Percentiles rank a stretch among this genome's conserved stretches.
These are phyloP conservation scores for Aspergillus felis DNA, from an alignment of 2,329 filamentous ascomycete species.

Conservation along the genomic window DNA sequence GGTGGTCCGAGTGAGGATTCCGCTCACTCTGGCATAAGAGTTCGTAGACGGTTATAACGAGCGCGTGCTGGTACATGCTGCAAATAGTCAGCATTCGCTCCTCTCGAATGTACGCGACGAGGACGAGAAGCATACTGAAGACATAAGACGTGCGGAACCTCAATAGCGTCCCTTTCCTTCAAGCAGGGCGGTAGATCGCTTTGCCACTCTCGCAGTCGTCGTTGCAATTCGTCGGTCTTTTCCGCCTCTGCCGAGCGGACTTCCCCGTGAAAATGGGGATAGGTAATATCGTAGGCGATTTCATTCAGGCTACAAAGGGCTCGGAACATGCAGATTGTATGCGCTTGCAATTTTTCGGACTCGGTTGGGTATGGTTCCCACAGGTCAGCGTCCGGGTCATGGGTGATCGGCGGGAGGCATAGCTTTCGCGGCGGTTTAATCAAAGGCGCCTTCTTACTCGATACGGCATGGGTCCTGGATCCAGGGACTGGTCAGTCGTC, in stretches of 20 bases:
- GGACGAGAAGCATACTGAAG: slow-evolving; percentile 16
- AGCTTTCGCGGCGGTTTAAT: slow-evolving; percentile 15
- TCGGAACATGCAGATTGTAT: slow-evolving; percentile 17
- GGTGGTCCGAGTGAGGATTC: slow-evolving; percentile 4
- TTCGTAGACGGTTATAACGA: slow-evolving; percentile 32
- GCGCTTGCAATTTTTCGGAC: slow-evolving; percentile 9
- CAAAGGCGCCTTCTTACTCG: slow-evolving; percentile 14
- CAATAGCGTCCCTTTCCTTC: slow-evolving; percentile 3
- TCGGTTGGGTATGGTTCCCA: slow-evolving; percentile 21
- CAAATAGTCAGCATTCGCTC: not conserved
- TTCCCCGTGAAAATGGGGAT: slow-evolving; percentile 13
- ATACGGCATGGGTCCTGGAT: slow-evolving; percentile 19
- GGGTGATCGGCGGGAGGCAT: not conserved
- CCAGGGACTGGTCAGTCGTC: slow-evolving; percentile 6
- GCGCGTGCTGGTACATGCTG: slow-evolving; percentile 37
- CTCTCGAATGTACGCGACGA: not conserved
- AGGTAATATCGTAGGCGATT: slow-evolving; percentile 18
- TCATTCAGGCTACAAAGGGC: slow-evolving; percentile 17
- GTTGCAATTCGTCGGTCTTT: slow-evolving; percentile 11
- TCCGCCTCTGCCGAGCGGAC: slow-evolving; percentile 9
- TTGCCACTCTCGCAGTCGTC: slow-evolving; percentile 15
- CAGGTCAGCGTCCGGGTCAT: slow-evolving; percentile 12
- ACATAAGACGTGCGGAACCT: slow-evolving; percentile 20
- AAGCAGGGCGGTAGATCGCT: slow-evolving; percentile 10
- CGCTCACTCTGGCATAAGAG: slow-evolving; percentile 11